Evolutionary conservation across 495 filamentous ascomycete species (phyloP), one percentile per base, ranked within the genome.

Genomic region (Xylaria flabelliformis): DNA sequence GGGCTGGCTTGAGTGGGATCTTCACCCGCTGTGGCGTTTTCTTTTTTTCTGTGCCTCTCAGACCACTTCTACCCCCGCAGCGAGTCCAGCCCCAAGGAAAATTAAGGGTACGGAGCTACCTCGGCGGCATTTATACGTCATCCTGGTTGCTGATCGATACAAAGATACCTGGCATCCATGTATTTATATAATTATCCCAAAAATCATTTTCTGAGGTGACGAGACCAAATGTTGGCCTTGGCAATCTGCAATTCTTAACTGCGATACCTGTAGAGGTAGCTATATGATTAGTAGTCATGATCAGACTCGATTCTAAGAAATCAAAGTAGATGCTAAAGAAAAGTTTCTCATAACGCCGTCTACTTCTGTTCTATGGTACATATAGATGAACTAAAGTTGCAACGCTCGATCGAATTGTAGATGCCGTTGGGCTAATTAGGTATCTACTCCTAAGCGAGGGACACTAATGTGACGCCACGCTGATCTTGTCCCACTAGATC

Each of bases 401-500:
- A 53, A 48, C 48, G 66, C 74, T 66, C 72, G 74, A 32, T 42
- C 51, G 1, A 63, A n/a, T 15, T 36, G 39, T 24, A 6, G 13
- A n/a, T 58, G 41, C 34, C 2, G 19, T 50, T 44, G 71, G 71
- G 71, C 64, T 73, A 72, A 72, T 72, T 72, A 72, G 71, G 70
- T 70, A 63, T 58, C 69, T 64, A 55, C 66, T 64, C 65, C 64
- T 76, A 79, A 79, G 77, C 77, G 77, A 79, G 70, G 72, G 48
- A 61, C 73, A 69, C 77, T 79, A 79, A 76, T 72, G 70, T 53
- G 73, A 74, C 70, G 73, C 74, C 69, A 72, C 44, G 75, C 73
- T 79, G 77, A 79, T 79, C 77, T 73, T 68, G 74, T 69, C 73
- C 75, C 74, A 77, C 75, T 66, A 71, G 69, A 72, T 71, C 69